phyloP scores from a whole-genome alignment of 1,284 basidiomycete genomes.

The Meripilus lineatus region DNA sequence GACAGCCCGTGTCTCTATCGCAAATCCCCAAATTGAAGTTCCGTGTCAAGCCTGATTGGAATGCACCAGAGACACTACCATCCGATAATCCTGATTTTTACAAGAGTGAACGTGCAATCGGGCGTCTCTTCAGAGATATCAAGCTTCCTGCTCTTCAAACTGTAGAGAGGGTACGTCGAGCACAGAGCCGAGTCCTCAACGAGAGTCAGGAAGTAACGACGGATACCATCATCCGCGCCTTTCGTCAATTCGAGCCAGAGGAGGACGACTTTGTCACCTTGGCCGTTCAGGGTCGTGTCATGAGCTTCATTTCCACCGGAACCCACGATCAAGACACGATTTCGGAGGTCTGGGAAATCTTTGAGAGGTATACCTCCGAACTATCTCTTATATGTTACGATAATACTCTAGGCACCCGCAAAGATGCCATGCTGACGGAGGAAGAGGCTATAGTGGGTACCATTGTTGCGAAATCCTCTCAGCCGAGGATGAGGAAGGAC shows the following conservation, averaged over 20 bases:
- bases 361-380: slow-evolving; percentile 41
- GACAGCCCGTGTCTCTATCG: slow-evolving; percentile 45
- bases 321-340: slow-evolving; percentile 17
- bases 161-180: slow-evolving; percentile 13
- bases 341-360: slow-evolving; percentile 31
- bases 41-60: slow-evolving; percentile 52
- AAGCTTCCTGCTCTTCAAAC: slow-evolving; percentile 39
- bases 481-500: slow-evolving; percentile 48
- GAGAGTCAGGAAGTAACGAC: slow-evolving; percentile 14
- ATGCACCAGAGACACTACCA: slow-evolving; percentile 51
- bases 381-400: slow-evolving; percentile 44
- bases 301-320: slow-evolving; percentile 21
- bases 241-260: slow-evolving; percentile 13
- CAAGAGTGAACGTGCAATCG: slow-evolving; percentile 46
- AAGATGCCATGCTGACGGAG: slow-evolving; percentile 44
- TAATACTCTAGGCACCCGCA: slow-evolving; percentile 40
- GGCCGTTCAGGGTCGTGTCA: slow-evolving; percentile 20
- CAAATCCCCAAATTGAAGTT: slow-evolving; percentile 43
- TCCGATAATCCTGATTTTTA: slow-evolving; percentile 35
- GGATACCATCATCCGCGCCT: slow-evolving; percentile 22
- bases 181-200: slow-evolving; percentile 18
- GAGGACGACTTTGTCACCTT: slow-evolving; percentile 16
- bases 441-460: slow-evolving; percentile 60
- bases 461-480: slow-evolving; percentile 54
- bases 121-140: slow-evolving; percentile 51